These are phyloP conservation scores for Cladophialophora psammophila DNA, from an alignment of 2,329 filamentous ascomycete genomes.

Conservation along the genomic window DNA sequence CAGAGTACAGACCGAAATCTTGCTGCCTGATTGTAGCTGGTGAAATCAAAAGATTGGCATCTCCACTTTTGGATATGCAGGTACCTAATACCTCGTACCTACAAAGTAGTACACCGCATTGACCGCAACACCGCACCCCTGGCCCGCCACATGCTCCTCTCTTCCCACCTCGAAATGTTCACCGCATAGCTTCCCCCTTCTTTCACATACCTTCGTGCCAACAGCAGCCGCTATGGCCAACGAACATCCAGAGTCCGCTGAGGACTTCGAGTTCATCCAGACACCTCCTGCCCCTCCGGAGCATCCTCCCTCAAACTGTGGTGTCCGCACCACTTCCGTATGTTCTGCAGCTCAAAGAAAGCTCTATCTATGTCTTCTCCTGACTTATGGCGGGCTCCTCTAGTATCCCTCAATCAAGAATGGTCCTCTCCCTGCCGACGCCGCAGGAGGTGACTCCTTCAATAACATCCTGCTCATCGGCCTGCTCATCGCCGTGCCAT, in stretches of 20 bases:
- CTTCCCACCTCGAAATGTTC: slow-evolving; percentile 9
- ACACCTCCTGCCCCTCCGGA: slow-evolving; percentile 65
- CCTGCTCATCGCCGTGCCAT: slow-evolving; percentile 74
- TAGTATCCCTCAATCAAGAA: slow-evolving; percentile 92
- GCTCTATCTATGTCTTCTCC: slow-evolving; percentile 8
- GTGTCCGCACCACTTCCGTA: slow-evolving; percentile 68
- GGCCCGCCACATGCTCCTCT: slow-evolving; percentile 2
- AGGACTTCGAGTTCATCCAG: slow-evolving; percentile 63
- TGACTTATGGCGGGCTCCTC: slow-evolving; percentile 35
- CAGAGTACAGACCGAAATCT: background rate
- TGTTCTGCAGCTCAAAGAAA: slow-evolving; percentile 41
- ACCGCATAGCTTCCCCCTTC: slow-evolving; percentile 17
- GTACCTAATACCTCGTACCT: slow-evolving; percentile 3
- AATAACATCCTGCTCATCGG: slow-evolving; percentile 79
- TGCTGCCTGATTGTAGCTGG: background rate
- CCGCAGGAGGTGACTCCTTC: slow-evolving; percentile 82
- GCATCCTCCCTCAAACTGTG: slow-evolving; percentile 63
- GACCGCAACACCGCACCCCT: background rate
- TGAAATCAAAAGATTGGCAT: slow-evolving; percentile 2
- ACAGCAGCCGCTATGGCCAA: slow-evolving; percentile 45
- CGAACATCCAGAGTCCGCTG: slow-evolving; percentile 53
- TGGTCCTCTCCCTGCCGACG: slow-evolving; percentile 90
- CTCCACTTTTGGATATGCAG: slow-evolving; percentile 14
- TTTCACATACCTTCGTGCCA: slow-evolving; percentile 36
- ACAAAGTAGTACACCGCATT: too few relatives aligned